These are phyloP conservation scores for Pseudocercospora cruenta DNA, from an alignment of 2,329 filamentous ascomycete genomes.

Conservation along the genomic window DNA sequence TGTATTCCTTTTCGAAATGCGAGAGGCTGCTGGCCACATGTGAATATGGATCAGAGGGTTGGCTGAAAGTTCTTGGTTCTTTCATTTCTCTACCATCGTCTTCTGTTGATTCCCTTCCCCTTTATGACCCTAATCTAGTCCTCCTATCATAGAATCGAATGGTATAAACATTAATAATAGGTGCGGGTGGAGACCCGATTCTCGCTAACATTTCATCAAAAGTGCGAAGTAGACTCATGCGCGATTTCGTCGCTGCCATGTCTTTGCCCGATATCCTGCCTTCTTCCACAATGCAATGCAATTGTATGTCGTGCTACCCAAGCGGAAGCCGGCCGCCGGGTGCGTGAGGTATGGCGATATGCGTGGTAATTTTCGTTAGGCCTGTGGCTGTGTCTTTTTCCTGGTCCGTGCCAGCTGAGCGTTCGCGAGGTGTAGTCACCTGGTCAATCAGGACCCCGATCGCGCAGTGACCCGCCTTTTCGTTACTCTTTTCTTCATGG, in stretches of 20 bases:
- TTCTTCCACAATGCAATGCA: neutral
- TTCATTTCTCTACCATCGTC: neutral
- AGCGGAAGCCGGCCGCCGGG: conserved; percentile 9
- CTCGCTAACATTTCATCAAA: conserved; percentile 6
- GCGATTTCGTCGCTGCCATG: neutral
- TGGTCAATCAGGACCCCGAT: neutral
- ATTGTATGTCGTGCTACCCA: conserved; percentile 7
- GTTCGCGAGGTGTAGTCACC: neutral
- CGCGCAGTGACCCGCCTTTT: neutral
- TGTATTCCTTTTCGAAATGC: no score
- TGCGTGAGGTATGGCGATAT: conserved; percentile 3
- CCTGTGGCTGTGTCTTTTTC: conserved; percentile 6
- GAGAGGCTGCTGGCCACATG: no score
- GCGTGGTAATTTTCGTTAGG: conserved; percentile 2
- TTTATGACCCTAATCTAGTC: neutral
- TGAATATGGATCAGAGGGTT: neutral
- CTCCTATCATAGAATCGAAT: conserved; percentile 4
- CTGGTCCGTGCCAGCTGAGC: neutral
- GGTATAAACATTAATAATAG: conserved; percentile 17
- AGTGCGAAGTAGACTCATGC: neutral
- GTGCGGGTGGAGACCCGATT: neutral
- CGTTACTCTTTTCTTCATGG: neutral
- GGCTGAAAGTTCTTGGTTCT: neutral
- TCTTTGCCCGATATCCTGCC: neutral
- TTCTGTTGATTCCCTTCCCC: conserved; percentile 4